Conservation (phyloP, 208 protist genomes). For the Balamuthia mandrillaris region DNA sequence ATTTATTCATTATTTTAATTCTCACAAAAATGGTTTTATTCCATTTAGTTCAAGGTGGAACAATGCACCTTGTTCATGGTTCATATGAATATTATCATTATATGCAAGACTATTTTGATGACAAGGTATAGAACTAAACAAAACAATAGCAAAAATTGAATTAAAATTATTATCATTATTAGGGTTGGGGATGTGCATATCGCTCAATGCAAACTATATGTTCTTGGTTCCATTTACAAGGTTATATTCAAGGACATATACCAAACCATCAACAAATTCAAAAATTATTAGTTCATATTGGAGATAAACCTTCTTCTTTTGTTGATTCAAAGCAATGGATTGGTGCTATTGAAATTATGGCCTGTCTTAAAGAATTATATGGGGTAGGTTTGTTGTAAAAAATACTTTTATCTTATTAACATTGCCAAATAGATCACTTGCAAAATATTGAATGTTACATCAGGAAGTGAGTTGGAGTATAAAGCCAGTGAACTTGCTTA, state of each 20-base stretch:
- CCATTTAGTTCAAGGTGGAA: constrained; percentile 17
- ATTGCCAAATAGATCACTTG: constrained; percentile 38
- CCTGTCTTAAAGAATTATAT: constrained; percentile 79
- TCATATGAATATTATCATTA: constrained; percentile 93
- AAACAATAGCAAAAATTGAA: neutral
- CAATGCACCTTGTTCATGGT: constrained; percentile 65
- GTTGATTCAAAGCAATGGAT: constrained; percentile 89
- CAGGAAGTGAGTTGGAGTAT: constrained; percentile 76
- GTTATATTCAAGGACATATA: constrained; percentile 8
- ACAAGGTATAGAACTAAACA: constrained; percentile 42
- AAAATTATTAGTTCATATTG: constrained; percentile 79
- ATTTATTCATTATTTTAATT: neutral
- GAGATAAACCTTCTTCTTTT: constrained; percentile 80
- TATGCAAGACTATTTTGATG: constrained; percentile 83
- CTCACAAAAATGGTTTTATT: neutral
- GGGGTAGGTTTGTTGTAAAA: neutral
- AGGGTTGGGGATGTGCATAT: constrained; percentile 93
- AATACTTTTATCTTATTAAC: neutral
- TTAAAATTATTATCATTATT: neutral
- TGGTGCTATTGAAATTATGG: constrained; percentile 86
- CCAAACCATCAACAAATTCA: constrained; percentile 76
- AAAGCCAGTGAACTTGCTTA: constrained; percentile 74
- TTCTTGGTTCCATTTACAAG: constrained; percentile 59
- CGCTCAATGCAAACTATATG: constrained; percentile 77
- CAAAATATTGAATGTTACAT: constrained; percentile 80